Evolutionary conservation across 805 yeast species (phyloP), one percentile per base, ranked within the genome.

Genomic region (Maudiozyma turicensis): DNA sequence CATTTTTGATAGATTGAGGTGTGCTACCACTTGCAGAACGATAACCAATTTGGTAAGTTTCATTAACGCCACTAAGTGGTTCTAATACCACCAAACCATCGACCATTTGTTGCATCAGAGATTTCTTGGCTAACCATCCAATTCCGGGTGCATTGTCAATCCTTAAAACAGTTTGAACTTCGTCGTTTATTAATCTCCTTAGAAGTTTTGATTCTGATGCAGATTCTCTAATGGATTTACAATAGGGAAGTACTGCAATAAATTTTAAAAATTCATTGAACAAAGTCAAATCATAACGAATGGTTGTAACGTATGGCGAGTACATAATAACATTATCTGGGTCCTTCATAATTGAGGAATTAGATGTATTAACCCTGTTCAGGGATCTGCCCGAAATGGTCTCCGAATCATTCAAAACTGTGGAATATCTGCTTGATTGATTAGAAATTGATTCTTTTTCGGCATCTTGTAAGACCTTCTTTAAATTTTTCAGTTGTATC

Each of bases 61-160:
- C 95, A 58, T 90, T 89, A 40, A 84, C 75, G 0, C 91, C 90
- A 46, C 87, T 79, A 8, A 90, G 77, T 0, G 99, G 99, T 65
- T 89, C 95, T 39, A 91, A 81, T 3, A 80, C 73, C 6, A 87
- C 88, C 42, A 84, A 74, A 3, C 95, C 95, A 46, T 89, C 96
- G 33, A 85, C 76, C 53, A 91, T 73, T 14, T 82, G 75, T 43
- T 73, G 66, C 72, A 89, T 71, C 48, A 90, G 74, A 10, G 80
- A 68, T 49, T 85, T 74, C 52, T 78, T 75, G 46, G 73, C 78
- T 49, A 82, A 74, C 78, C 81, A 82, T 30, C 82, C 72, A 46
- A 82, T 64, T 14, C 83, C 81, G 2, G 82, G 80, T 0, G 90
- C 81, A 40, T 67, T 61, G 50, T 84, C 90, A 29, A 85, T 65